Conservation (phyloP, 352 stramenopile species). For the Pythium aphanidermatum region DNA sequence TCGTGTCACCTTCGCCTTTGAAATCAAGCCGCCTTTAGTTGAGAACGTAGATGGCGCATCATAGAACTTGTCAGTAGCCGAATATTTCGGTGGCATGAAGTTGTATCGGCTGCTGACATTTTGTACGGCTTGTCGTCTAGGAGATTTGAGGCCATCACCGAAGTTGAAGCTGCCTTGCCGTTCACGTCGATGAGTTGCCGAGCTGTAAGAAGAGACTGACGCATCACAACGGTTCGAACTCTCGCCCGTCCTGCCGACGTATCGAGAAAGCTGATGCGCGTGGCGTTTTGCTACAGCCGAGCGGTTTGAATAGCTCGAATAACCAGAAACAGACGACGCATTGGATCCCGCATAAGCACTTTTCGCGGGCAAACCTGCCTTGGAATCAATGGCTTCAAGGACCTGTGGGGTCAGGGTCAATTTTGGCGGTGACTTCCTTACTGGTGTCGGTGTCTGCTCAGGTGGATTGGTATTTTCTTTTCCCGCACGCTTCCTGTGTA, state of each 20-base stretch:
- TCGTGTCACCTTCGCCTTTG: slow-evolving; percentile 26
- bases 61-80: slow-evolving; percentile 19
- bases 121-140: slow-evolving; percentile 13
- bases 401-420: slow-evolving; percentile 23
- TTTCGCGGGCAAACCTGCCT: slow-evolving; percentile 20
- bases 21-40: slow-evolving; percentile 33
- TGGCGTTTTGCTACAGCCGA: slow-evolving; percentile 20
- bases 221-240: slow-evolving; percentile 16
- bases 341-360: slow-evolving; percentile 24
- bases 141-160: slow-evolving; percentile 16
- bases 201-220: slow-evolving; percentile 27
- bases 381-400: slow-evolving; percentile 21
- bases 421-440: not conserved
- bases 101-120: slow-evolving; percentile 28
- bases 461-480: not conserved
- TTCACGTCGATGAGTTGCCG: slow-evolving; percentile 18
- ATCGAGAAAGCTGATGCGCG: slow-evolving; percentile 18
- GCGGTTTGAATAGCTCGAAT: slow-evolving; percentile 26
- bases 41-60: slow-evolving; percentile 36
- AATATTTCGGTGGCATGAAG: slow-evolving; percentile 25
- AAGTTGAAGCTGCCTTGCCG: slow-evolving; percentile 15
- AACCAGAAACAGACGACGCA: slow-evolving; percentile 25
- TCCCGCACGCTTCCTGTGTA: slow-evolving; percentile 5
- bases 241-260: slow-evolving; percentile 18
- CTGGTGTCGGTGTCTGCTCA: not conserved